Base-by-base conservation (phyloP, 108 stramenopile species). In the Skeletonema tropicum region DNA sequence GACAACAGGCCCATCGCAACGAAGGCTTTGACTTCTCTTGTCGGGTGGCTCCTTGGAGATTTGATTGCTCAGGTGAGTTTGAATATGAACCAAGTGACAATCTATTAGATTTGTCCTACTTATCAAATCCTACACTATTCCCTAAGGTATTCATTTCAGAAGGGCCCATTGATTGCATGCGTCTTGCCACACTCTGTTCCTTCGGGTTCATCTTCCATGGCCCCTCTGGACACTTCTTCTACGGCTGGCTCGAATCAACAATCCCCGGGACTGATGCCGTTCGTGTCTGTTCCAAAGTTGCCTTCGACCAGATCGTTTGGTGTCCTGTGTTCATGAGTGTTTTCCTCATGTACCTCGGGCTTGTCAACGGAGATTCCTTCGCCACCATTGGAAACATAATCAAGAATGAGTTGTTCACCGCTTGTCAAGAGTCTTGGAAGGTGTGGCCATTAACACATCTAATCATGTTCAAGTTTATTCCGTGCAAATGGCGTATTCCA, bases 141-240 rank as follows among this genome's bases (percentile, higher is more conserved):
- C 58, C 71, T 60, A 49, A 95, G 94, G 77, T 90, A 67, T 98
- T 98, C 88, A 96, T 98, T 75, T 83, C 79, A 42, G 89, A 91
- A 59, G 97, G 92, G 30, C 88, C 96, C 48, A 89, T 97, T 74
- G 97, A 98, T 86, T 73, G 89, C 74, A 92, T 89, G 82, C 94
- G 98, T 66, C 95, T 97, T 84, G 87, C 91, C 72, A 97, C 85
- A 73, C 91, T 97, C 68, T 88, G 92, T 30, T 88, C 87, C 68
- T 98, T 98, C 75, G 98, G 98, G 64, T 90, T 97, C 83, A 84
- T 97, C 48, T 96, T 97, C 86, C 98, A 98, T 88, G 98, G 98
- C 46, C 97, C 98, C 41, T 96, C 96, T 57, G 98, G 98, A 58
- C 98, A 98, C 87, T 98, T 88, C 88, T 98, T 97, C 85, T 98